Evolutionary conservation across 176 grass and related monocot genomes (phyloP), one percentile per base, ranked within the genome.

Genomic region (Bonia amplexicaulis): DNA sequence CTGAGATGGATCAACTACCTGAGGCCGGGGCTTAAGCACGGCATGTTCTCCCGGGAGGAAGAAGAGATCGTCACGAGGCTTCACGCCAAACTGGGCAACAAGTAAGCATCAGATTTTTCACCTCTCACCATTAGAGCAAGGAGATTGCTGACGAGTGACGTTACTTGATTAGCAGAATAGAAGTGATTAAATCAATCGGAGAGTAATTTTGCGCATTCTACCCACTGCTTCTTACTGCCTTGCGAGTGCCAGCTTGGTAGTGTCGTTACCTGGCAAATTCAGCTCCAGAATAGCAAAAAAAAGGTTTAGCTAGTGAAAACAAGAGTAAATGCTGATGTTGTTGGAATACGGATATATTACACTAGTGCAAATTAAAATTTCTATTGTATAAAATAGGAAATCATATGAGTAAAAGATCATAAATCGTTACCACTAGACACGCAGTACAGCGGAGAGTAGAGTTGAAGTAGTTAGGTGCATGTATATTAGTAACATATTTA

Each of bases 1-100:
- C 88, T 98, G 83, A 88, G 96, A 39, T 98, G 96, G 96, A 98
- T 95, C 69, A 98, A 98, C 78, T 98, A 98, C 82, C 93, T 98
- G 70, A 87, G 93, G 82, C 96, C 96, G 60, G 96, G 96, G 60
- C 75, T 98, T 33, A 98, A 96, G 87, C 96, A 91, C 84, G 88
- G 93, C 69, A 79, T 84, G 86, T 96, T 98, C 80, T 92, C 93
- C 47, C 19, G 1, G 46, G 90, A 89, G 31, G 96, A 98, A 64
- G 93, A 96, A 29, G 84, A 85, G 7, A 90, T 77, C 29, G 81
- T 96, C 49, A 85, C 92, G 83, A 90, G 57, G 67, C 93, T 98
- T 6, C 96, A 96, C 65, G 78, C 86, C 62, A 84, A 51, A 17
- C 59, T 95, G 20, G 96, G 96, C 74, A 98, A 98, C 88, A 98